Conservation (phyloP, 2,329 filamentous ascomycete species). For the Fusarium haematococcum region DNA sequence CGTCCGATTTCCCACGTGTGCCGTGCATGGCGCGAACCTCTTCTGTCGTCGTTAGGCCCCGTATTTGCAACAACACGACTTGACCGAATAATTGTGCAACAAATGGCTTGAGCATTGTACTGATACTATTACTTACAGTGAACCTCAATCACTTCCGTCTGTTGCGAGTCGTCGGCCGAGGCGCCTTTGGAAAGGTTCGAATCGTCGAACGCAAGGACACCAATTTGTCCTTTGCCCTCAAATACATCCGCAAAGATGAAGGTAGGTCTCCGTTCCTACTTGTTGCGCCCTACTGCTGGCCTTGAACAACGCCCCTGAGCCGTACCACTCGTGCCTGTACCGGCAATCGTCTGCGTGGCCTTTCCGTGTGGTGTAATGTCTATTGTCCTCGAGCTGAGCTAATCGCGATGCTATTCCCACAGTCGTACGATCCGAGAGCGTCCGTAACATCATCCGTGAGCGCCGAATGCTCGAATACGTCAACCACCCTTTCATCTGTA, state of each 20-base stretch:
- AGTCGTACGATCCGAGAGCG: constrained; percentile 98
- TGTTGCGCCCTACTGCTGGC: neutral
- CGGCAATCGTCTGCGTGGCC: neutral
- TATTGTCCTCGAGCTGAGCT: constrained; percentile 26
- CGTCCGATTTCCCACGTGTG: constrained; percentile 39
- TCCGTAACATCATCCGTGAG: constrained; percentile 97
- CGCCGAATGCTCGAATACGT: constrained; percentile 97
- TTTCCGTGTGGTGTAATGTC: constrained; percentile 6
- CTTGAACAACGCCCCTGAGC: constrained; percentile 1
- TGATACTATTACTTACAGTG: constrained; percentile 64
- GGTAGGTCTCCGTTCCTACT: constrained; percentile 63
- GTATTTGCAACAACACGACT: neutral
- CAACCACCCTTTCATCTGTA: constrained; percentile 98
- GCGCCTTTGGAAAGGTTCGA: constrained; percentile 97
- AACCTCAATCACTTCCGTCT: constrained; percentile 98
- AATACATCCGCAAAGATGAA: constrained; percentile 99
- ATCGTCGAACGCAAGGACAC: constrained; percentile 99
- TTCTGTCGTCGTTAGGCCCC: constrained; percentile 2
- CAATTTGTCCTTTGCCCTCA: constrained; percentile 91
- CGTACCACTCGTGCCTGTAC: constrained; percentile 3
- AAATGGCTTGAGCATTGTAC: neutral
- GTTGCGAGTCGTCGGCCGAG: constrained; percentile 94
- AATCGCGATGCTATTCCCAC: constrained; percentile 41
- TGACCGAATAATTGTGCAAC: neutral
- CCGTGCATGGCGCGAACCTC: constrained; percentile 35